Evolutionary conservation across 164 flowering plant genomes (phyloP), one percentile per base, ranked within the genome.

Genomic region (Kalanchoe fedtschenkoi): DNA sequence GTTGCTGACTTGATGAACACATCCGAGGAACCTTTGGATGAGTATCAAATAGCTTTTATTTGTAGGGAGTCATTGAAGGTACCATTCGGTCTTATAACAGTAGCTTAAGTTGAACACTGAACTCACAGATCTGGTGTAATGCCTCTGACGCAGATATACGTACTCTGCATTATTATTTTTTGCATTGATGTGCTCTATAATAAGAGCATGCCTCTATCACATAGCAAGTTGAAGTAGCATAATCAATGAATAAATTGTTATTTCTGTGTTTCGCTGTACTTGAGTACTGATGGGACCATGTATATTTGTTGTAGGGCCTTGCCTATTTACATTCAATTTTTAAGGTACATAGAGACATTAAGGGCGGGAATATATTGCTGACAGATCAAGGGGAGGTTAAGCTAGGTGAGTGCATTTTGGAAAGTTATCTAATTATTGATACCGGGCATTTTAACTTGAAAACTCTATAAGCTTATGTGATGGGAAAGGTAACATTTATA

Each of bases 361-460:
- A 95, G 74, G 96, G 99, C 69, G 99, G 99, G 56, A 95, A 95
- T 74, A 91, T 95, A 62, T 76, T 91, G 78, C 84, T 95, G 68
- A 95, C 99, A 32, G 97, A 95, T 57, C 99, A 91, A 82, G 99
- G 99, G 64, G 97, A 95, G 76, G 99, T 95, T 65, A 95, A 91
- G 77, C 77, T 95, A 76, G 99, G 99, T 95, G 70, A 77, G 97
- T 70, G 34, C n/a, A 4, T 5, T 62, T 44, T 43, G 35, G 28
- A 24, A 6, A 46, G 30, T 58, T 26, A 32, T 14, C 22, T 14
- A 51, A 26, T 5, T 51, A 17, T 15, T 13, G 15, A 21, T 16
- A 3, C 3, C 17, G 1, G 32, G 56, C 32, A 10, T 11, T 28
- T 2, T 26, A 17, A 26, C 56, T 51, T 26, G 1, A n/a, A n/a